Evolutionary conservation across 2,329 filamentous ascomycete genomes (phyloP).

Genomic region (Nothomitra cinnamomea): DNA sequence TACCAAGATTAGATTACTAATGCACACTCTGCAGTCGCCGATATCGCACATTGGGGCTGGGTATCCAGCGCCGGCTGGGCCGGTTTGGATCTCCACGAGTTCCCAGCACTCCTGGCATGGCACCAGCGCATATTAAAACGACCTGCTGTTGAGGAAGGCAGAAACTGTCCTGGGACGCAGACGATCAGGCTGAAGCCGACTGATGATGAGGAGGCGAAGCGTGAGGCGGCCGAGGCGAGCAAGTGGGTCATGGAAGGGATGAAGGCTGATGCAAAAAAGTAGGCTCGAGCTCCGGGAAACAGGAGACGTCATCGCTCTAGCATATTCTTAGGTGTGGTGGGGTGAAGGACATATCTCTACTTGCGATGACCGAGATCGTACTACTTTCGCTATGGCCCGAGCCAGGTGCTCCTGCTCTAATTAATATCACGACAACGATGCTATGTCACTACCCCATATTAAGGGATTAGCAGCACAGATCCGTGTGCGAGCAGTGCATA

Average conservation of each 20-base stretch:
- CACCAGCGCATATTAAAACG: conserved; percentile 51
- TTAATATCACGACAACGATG: too few relatives aligned
- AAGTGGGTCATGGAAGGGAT: conserved; percentile 54
- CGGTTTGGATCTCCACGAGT: conserved; percentile 54
- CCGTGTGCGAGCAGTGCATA: too few relatives aligned
- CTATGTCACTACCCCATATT: too few relatives aligned
- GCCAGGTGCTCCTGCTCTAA: too few relatives aligned
- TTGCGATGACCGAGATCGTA: too few relatives aligned
- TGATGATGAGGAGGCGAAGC: conserved; percentile 32
- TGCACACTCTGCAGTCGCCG: conserved; percentile 41
- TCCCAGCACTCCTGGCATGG: conserved; percentile 63
- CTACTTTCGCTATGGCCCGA: too few relatives aligned
- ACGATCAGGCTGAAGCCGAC: conserved; percentile 41
- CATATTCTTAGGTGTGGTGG: too few relatives aligned
- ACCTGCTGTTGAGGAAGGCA: conserved; percentile 57
- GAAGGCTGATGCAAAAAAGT: conserved; percentile 45
- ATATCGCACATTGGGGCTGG: conserved; percentile 73
- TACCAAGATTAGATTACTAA: background rate
- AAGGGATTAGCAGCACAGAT: too few relatives aligned
- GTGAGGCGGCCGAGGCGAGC: conserved; percentile 33
- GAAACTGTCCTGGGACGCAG: conserved; percentile 51
- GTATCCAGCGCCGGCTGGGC: conserved; percentile 41
- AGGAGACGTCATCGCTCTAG: too few relatives aligned
- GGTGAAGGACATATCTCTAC: too few relatives aligned
- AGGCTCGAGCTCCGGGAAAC: background rate